phyloP scores from a whole-genome alignment of 78 protist genomes.

The Blattamonas nauphoetae region DNA sequence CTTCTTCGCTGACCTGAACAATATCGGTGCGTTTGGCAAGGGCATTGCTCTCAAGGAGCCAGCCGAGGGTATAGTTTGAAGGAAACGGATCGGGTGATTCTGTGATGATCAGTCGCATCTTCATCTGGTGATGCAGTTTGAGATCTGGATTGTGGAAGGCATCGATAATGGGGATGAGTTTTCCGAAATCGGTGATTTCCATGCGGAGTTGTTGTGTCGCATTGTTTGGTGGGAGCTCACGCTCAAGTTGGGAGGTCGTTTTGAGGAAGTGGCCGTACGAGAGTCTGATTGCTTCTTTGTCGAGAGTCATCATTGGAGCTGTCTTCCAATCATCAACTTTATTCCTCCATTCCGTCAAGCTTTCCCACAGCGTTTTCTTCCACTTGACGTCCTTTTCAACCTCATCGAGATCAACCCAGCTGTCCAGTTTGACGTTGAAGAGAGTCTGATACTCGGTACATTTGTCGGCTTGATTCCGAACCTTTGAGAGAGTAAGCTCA shows the following conservation, averaged over 20 bases:
- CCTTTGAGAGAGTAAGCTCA: background rate
- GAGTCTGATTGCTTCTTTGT: background rate
- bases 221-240: background rate
- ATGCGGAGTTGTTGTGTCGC: background rate
- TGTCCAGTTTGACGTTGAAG: background rate
- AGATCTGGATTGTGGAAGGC: constrained; percentile 33
- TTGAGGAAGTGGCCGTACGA: background rate
- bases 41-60: background rate
- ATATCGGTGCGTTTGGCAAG: background rate
- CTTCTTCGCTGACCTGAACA: background rate
- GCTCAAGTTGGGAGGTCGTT: background rate
- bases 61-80: background rate
- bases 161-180: constrained; percentile 22
- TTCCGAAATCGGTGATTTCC: constrained; percentile 20
- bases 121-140: constrained; percentile 29
- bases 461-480: background rate
- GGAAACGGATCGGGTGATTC: background rate
- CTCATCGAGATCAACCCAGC: background rate
- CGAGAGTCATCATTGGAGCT: background rate
- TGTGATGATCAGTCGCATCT: constrained; percentile 24
- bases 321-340: background rate
- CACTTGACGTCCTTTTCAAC: background rate
- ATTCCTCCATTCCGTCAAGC: background rate
- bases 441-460: background rate
- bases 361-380: background rate